Evolutionary conservation across 345 rosid species (phyloP), one percentile per base, ranked within the genome.

Genomic region (Salix arbutifolia): DNA sequence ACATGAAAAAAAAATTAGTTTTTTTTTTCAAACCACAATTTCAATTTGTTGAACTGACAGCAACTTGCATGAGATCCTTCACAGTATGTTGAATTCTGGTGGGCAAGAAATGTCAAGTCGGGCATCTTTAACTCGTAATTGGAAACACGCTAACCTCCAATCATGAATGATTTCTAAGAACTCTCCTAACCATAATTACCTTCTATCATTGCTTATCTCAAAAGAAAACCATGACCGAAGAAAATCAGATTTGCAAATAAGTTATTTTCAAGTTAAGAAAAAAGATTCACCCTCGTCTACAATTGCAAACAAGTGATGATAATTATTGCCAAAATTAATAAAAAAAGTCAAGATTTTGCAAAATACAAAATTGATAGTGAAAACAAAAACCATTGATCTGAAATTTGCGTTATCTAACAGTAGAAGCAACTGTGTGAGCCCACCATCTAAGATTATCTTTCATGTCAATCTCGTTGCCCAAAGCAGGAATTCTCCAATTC

Each of bases 361-460:
- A 44, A 79, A 21, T 21, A 3, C 12, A 26, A 30, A 26, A 68
- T 17, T 52, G 1, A 48, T 21, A 9, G 5, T 16, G 10, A 61
- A 62, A 65, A 26, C 40, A 17, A 30, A 70, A 70, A 35, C 48
- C 31, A 23, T 14, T 53, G 52, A 71, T 65, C 44, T 53, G 69
- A 14, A 30, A 65, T 65, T 65, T 13, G 79, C 84, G 38, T 65
- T 58, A 94, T 87, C 78, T 82, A 72, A 90, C 87, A 25, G 86
- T 69, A 4, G 92, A 89, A 33, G 97, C 97, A 80, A 92, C 91
- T 35, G 90, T 82, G 68, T 89, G 95, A 72, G 97, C 97, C 97
- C 98, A 92, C 86, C 79, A 83, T 74, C 72, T 87, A 35, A 92
- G 89, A 68, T 77, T 82, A 28, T 89, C 87, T 78, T 91, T 94